Base-by-base conservation (phyloP, 2,329 filamentous ascomycete genomes). In the Harringtonia aguacate region DNA sequence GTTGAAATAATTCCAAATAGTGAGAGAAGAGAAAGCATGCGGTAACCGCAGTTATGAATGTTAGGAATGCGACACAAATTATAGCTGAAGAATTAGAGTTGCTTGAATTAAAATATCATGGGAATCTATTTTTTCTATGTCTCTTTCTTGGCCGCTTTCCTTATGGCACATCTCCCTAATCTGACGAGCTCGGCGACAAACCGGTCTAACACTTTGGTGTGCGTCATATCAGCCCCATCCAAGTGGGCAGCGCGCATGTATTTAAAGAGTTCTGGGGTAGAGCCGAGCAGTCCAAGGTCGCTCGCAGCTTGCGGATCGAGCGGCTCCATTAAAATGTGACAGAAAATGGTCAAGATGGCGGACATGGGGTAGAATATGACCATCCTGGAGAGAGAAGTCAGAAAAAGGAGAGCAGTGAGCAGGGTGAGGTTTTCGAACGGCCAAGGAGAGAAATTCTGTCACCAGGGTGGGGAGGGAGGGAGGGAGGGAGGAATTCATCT, bases 331-430 rank as follows among this genome's bases (percentile, higher is more conserved):
- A 79, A 57, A 27, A 77, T 65, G 46, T 70, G 73, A 58, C 69
- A 73, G 51, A 78, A 79, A 1, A 79, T 60, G 1, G 64, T 66
- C 43, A 77, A 59, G 14, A 75, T 58, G 1, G 74, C 73, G 0
- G 70, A 68, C 44, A 74, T 67, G 1, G 74, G 73, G 44, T 78
- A 78, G 51, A 75, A 77, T 3, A 75, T 60, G 4, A 76, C 55
- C n/a, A 67, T 56, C 72, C 74, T 77, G 20, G 14, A 17, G 8
- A 4, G 18, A 21, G 20, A 22, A 8, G 29, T 29, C 4, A 8
- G 22, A 12, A n/a, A 27, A 15, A 28, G 31, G 21, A 28, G 27
- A 27, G 37, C 3, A 21, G 13, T 28, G 36, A 36, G 24, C 30
- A 29, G 12, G n/a, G n/a, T n/a, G n/a, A n/a, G n/a, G n/a, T n/a